Evolutionary conservation across 768 basidiomycete species (phyloP), one percentile per base, ranked within the genome.

Genomic region (Rhodocollybia butyracea): DNA sequence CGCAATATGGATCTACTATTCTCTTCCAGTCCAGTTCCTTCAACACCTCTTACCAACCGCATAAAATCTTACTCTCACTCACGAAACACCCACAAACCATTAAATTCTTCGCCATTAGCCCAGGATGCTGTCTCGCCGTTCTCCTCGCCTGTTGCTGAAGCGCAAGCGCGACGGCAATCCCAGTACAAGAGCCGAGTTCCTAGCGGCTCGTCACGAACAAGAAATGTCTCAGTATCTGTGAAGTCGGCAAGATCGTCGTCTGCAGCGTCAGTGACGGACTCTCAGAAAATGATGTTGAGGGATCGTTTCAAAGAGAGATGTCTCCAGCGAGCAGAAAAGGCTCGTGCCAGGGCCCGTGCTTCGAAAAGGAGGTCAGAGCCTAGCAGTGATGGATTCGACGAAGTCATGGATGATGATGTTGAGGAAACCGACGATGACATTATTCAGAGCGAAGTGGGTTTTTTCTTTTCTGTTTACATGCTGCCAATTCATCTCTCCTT

Each of bases 301-400:
- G 83, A 85, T 50, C 77, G 80, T 29, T 80, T 89, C 58, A 80
- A 79, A 61, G 79, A 78, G 3, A 76, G 80, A 47, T 88, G 85
- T 65, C 63, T 85, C 41, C 83, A 86, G 64, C 74, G 85, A 19
- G 86, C 84, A 0, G 72, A 74, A 31, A 78, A 77, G 59, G 82
- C 81, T 21, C 73, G 86, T 43, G 75, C 76, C 39, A 76, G 73
- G 29, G 78, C 78, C 11, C 66, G 85, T 13, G 58, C 59, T 36
- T 63, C 65, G 29, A 64, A 66, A 21, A 69, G 69, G 15, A 68
- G 75, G 50, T 63, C 63, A 21, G 48, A 76, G 19, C 63, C 67
- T 8, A 82, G 78, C 57, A 82, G 84, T 60, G 83, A 86, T 62
- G 74, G 65, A 0, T 72, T 69, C 55, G 80, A 77, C 30, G 66